Percentiles rank a stretch among this genome's conserved stretches.
phyloP scores from a whole-genome alignment of 148 eudicot species.

The Selenicereus undatus region DNA sequence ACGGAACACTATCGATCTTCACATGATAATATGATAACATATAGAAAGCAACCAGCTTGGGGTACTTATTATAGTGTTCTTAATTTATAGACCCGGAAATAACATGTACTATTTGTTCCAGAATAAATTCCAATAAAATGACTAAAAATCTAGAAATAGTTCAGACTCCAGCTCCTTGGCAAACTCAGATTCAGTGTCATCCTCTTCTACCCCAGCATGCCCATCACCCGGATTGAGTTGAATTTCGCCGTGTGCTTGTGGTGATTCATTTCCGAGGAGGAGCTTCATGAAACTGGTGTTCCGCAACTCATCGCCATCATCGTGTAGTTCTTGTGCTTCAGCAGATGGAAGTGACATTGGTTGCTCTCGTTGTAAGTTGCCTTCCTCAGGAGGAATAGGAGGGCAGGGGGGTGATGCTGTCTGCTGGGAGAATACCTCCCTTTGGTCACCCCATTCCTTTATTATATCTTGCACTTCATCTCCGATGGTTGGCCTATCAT shows the following conservation, averaged over 20 bases:
- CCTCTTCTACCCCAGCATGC: neutral
- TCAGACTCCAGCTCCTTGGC: neutral
- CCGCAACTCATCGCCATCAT: constrained; percentile 12
- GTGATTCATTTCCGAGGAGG: constrained; percentile 22
- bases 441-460: constrained; percentile 55
- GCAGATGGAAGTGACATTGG: constrained; percentile 5
- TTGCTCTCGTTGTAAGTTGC: constrained; percentile 6
- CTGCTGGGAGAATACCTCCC: constrained; percentile 48
- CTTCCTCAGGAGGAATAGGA: constrained; percentile 7
- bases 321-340: neutral
- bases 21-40: neutral
- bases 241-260: neutral
- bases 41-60: neutral
- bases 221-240: neutral
- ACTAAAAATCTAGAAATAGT: neutral
- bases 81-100: neutral
- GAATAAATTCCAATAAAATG: neutral
- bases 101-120: too few relatives aligned
- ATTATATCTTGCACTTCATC: constrained; percentile 48
- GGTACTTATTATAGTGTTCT: neutral
- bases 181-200: neutral
- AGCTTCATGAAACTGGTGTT: constrained; percentile 21
- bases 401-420: constrained; percentile 28
- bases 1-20: neutral
- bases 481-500: constrained; percentile 40